Evolutionary conservation across 1,139 yeast species (phyloP), one percentile per base, ranked within the genome.

Genomic region (Protomyces inundatus): DNA sequence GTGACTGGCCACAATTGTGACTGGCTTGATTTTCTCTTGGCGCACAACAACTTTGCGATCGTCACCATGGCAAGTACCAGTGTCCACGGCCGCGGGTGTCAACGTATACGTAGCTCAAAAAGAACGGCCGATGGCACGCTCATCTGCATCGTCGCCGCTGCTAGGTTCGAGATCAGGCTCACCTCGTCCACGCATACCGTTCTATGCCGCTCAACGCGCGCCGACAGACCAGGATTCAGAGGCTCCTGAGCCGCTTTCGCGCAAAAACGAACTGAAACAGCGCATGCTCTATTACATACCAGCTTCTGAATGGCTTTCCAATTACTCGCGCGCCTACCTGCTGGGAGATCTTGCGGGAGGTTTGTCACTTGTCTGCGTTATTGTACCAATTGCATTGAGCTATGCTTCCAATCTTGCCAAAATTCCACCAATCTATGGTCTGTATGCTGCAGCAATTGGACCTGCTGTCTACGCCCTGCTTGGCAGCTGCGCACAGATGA

Each of bases 401-500:
- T 91, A 89, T 72, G 95, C 98, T 3, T 86, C 91, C 0, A 86
- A 96, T 0, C 80, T 93, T 65, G 97, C 98, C 0, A 90, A 88
- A 72, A 95, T 90, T 0, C 96, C 97, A 2, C 90, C 96, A 0
- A 77, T 87, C 1, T 86, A 90, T 67, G 98, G 98, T 0, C 79
- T 93, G 9, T 82, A 85, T 68, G 91, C 96, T 0, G 78, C 91
- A 64, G 91, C 90, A 0, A 77, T 91, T 3, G 86, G 96, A 0
- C 98, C 98, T 0, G 77, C 91, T 57, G 80, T 93, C 3, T 93
- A 93, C 73, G 80, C 89, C 61, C 69, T 91, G 0, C 82, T 91
- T 72, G 98, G 98, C 0, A 86, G 96, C 33, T 97, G 90, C 0
- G 98, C 98, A 0, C 95, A 88, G 71, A 88, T 93, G 96, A 87